phyloP scores from a whole-genome alignment of 2,329 filamentous ascomycete genomes.

The Graphiopsis chlorocephala region DNA sequence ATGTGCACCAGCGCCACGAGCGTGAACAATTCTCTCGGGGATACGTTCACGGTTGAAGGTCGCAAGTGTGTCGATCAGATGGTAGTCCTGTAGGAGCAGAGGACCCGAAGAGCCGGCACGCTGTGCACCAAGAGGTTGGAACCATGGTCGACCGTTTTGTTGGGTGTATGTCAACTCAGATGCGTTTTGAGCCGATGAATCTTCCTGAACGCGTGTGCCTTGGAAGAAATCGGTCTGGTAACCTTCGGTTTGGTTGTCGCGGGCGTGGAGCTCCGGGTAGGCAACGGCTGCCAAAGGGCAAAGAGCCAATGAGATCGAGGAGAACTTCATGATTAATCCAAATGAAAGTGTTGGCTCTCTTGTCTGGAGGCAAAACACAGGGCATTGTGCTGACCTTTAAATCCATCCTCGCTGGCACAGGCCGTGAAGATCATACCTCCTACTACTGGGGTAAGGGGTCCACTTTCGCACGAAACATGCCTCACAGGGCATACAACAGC shows the following conservation, averaged over 20 bases:
- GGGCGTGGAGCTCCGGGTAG: slow-evolving; percentile 9
- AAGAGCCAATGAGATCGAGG: slow-evolving; percentile 6
- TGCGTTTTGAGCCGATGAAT: slow-evolving; percentile 28
- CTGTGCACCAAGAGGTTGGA: slow-evolving; percentile 32
- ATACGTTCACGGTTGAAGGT: slow-evolving; percentile 72
- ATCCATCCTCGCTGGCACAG: neutral
- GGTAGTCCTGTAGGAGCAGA: slow-evolving; percentile 63
- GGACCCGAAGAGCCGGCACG: slow-evolving; percentile 57
- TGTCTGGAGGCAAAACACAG: neutral
- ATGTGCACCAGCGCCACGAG: slow-evolving; percentile 59
- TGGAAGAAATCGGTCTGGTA: slow-evolving; percentile 29
- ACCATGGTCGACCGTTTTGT: slow-evolving; percentile 30
- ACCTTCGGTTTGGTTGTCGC: slow-evolving; percentile 6
- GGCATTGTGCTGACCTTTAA: slow-evolving; percentile 12
- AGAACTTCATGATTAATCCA: slow-evolving; percentile 5
- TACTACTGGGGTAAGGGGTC: too few relatives aligned
- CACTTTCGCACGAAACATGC: slow-evolving; percentile 8
- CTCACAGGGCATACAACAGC: slow-evolving; percentile 10
- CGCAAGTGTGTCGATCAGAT: slow-evolving; percentile 61
- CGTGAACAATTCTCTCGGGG: slow-evolving; percentile 66
- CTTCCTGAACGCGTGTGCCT: slow-evolving; percentile 28
- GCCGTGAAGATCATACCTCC: neutral
- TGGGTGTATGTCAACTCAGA: slow-evolving; percentile 31
- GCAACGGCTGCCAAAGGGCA: slow-evolving; percentile 14
- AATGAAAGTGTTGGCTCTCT: neutral